These are phyloP conservation scores for Apiospora aurea DNA, from an alignment of 2,329 filamentous ascomycete genomes.

Conservation along the genomic window DNA sequence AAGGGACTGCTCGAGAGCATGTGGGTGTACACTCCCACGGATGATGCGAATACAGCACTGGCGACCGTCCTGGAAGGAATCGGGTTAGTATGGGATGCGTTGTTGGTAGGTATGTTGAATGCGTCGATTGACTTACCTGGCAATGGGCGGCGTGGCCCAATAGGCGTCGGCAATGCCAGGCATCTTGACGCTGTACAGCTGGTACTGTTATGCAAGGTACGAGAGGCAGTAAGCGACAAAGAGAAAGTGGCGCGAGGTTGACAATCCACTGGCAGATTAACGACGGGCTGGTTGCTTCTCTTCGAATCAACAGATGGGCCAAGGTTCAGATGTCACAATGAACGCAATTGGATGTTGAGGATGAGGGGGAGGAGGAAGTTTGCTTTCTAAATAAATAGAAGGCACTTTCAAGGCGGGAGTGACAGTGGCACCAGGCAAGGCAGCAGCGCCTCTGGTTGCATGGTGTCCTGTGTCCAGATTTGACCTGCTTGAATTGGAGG, in stretches of 20 bases:
- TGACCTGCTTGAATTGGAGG: constrained; percentile 18
- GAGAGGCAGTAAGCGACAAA: background rate
- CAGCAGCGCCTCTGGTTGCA: constrained; percentile 37
- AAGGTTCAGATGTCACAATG: constrained; percentile 18
- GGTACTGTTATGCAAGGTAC: background rate
- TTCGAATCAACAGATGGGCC: background rate
- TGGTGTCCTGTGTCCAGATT: constrained; percentile 32
- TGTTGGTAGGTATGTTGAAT: background rate
- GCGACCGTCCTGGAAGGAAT: constrained; percentile 66
- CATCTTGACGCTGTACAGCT: constrained; percentile 40
- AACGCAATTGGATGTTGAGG: background rate
- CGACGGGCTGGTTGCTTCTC: background rate
- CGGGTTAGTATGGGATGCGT: constrained; percentile 1
- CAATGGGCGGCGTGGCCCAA: constrained; percentile 50
- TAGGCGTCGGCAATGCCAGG: constrained; percentile 49
- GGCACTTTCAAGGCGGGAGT: constrained; percentile 34
- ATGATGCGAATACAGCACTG: constrained; percentile 68
- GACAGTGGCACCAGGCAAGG: constrained; percentile 36
- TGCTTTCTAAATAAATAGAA: constrained; percentile 29
- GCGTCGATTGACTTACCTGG: constrained; percentile 45
- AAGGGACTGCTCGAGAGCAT: constrained; percentile 60
- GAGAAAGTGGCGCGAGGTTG: background rate
- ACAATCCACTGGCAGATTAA: constrained; percentile 7
- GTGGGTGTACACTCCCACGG: constrained; percentile 65
- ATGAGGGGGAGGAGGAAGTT: background rate